Evolutionary conservation across 2,329 filamentous ascomycete genomes (phyloP).

Genomic region (Colletotrichum sp.): DNA sequence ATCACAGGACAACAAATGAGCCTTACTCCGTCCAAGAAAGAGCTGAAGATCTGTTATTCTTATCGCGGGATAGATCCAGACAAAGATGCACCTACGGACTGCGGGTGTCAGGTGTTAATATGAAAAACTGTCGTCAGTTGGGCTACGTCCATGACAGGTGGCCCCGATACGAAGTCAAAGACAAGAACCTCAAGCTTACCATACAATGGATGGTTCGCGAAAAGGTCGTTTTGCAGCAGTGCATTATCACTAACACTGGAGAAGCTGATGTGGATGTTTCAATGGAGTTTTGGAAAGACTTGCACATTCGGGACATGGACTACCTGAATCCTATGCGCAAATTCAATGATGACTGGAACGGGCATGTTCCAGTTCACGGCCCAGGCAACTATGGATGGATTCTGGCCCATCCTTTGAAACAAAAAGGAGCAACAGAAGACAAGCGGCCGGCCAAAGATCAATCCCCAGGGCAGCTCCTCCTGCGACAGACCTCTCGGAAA

Average conservation of each 20-base stretch:
- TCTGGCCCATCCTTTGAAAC: rapidly evolving
- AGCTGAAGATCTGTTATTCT: rapidly evolving
- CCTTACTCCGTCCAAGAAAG: neutral
- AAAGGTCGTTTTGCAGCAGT: rapidly evolving
- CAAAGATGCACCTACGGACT: neutral
- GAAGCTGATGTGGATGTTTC: rapidly evolving
- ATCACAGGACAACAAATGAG: neutral
- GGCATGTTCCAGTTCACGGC: neutral
- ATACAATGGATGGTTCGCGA: neutral
- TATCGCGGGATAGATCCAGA: rapidly evolving
- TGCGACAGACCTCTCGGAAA: neutral
- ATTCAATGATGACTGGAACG: neutral
- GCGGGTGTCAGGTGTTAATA: rapidly evolving
- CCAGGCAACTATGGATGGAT: neutral
- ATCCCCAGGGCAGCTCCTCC: neutral
- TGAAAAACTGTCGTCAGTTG: neutral
- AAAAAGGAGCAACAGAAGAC: neutral
- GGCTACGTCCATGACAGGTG: neutral
- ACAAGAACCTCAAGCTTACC: neutral
- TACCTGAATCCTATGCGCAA: neutral
- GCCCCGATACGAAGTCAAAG: neutral
- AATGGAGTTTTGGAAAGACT: neutral
- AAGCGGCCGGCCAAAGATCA: neutral
- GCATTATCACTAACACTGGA: neutral
- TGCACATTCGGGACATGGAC: neutral